Evolutionary conservation across 257 asterid genomes (phyloP), one percentile per base, ranked within the genome.

Genomic region (Plectranthus barbatus): DNA sequence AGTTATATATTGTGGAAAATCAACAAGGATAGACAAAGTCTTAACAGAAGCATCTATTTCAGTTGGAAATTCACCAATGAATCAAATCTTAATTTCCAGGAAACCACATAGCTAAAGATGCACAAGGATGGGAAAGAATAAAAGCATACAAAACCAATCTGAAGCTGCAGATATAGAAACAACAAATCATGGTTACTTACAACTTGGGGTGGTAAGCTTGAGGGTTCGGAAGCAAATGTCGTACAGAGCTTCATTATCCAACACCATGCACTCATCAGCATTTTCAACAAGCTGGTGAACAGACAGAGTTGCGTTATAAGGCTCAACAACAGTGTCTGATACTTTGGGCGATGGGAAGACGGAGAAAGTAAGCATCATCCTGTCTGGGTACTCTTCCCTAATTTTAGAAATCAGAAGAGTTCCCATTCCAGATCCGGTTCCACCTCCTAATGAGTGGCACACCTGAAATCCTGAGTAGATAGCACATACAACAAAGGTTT

Each of bases 191-290:
- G 11, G 69, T 0, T 47, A 68, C 80, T 63, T 68, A 78, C 84
- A 79, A 79, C 84, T 79, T 7, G 84, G 84, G 46, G 84, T 79
- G 68, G 84, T 79, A 61, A 79, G 81, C 45, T 79, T 79, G 19
- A 79, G 81, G 49, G 84, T 79, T 57, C 81, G 64, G 81, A 79
- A 76, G 71, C 84, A 79, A 67, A 79, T 79, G 72, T 79, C 84
- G 7, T 79, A 76, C 12, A 79, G 70, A 9, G 81, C 81, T 71
- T 79, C 84, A 39, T 75, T 75, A 29, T 78, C 83, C 81, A 75
- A 65, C 67, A 79, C 84, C 81, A 79, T 75, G 61, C 81, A 79
- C 76, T 79, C 84, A 41, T 75, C 81, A 6, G 84, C 81, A 44
- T 75, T 78, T 76, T 78, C 83, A 29, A 78, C 80, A 18, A 78